Evolutionary conservation across 306 rosid genomes (phyloP).

Genomic region (Sophora flavescens): DNA sequence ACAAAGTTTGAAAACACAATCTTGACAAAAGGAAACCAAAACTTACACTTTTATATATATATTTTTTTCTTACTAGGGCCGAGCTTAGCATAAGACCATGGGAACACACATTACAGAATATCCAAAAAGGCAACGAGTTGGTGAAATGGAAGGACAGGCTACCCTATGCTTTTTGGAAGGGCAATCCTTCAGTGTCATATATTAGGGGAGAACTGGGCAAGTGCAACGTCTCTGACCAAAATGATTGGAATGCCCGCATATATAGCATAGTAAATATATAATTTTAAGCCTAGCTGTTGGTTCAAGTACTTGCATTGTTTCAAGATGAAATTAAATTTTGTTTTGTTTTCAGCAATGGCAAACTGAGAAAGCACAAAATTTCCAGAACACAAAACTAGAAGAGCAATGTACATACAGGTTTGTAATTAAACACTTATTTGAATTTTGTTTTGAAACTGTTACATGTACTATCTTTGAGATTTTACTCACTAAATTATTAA

Average conservation of each 20-base stretch:
- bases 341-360: constrained; percentile 48
- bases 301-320: neutral
- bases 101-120: constrained; percentile 39
- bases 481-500: constrained; percentile 4
- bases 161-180: constrained; percentile 69
- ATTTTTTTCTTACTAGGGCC: constrained; percentile 40
- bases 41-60: neutral
- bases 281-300: neutral
- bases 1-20: neutral
- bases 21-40: neutral
- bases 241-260: constrained; percentile 57
- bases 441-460: neutral
- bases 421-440: neutral
- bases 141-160: constrained; percentile 56
- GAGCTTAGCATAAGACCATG: constrained; percentile 61
- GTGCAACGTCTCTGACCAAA: constrained; percentile 50
- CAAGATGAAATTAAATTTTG: neutral
- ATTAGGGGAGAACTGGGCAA: constrained; percentile 39
- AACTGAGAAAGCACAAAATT: constrained; percentile 33
- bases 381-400: constrained; percentile 51
- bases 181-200: constrained; percentile 42
- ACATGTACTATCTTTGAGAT: neutral
- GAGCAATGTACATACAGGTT: constrained; percentile 63
- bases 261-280: constrained; percentile 44
- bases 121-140: constrained; percentile 49